Evolutionary conservation across 768 basidiomycete species (phyloP), one percentile per base, ranked within the genome.

Genomic region (Vararia minispora): DNA sequence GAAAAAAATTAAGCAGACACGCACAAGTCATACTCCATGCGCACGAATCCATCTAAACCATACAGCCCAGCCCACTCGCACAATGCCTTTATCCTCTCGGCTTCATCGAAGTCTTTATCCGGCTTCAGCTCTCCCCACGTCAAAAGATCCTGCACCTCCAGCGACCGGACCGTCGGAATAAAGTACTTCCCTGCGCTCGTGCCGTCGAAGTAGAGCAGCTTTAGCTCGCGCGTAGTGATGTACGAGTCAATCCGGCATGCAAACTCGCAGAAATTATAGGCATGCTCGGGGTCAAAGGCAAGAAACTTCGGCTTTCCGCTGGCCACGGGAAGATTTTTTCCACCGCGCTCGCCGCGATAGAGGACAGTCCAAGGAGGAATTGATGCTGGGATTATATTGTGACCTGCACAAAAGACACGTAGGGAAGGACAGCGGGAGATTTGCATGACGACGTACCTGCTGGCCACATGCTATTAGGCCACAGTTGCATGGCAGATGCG

Each of bases 401-500:
- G 47, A 8, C 47, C 47, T 48, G 9, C 21, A 6, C 22, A 18
- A 3, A 3, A 6, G 20, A 5, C 6, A 9, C n/a, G n/a, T n/a
- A n/a, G n/a, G n/a, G 10, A 13, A 17, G 16, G 18, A 33, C 17
- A 6, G 30, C 13, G 25, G 28, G 12, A 22, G 16, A 8, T 16
- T 35, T 21, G 6, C 6, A 12, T 17, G 21, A 17, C 9, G 13
- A 35, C 33, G 33, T 16, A 35, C 33, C 33, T 10, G 18, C 23
- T 16, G 17, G 10, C 10, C 16, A 11, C 6, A 35, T 10, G 9
- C 10, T 23, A 16, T 35, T 35, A 35, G 33, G 21, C 16, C 16
- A 24, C 11, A 14, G 13, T 21, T 66, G 64, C 11, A 66, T 51
- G 5, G 62, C 41, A 4, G 58, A 53, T 27, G 47, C 45, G 9